phyloP scores from a whole-genome alignment of 116 monocot genomes.

The Phalaenopsis hybrid region DNA sequence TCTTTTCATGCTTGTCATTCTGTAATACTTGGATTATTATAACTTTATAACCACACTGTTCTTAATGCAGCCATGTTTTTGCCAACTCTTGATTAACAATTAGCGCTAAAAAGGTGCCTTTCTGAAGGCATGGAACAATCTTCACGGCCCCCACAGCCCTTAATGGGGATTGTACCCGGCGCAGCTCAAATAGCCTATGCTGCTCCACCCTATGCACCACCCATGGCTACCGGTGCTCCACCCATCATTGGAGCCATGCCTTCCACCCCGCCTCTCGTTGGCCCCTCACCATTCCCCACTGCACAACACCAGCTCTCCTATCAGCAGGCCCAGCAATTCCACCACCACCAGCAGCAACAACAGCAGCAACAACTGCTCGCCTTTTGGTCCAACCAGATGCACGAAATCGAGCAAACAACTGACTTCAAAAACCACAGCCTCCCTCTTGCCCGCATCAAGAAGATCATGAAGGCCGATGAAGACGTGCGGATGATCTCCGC shows the following conservation, averaged over 20 bases:
- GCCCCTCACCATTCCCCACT: neutral
- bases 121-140: conserved; percentile 19
- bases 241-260: conserved; percentile 6
- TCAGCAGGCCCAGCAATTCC: conserved; percentile 33
- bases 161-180: conserved; percentile 21
- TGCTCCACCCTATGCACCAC: conserved; percentile 23
- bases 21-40: neutral
- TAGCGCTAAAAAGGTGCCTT: neutral
- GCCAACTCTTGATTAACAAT: neutral
- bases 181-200: conserved; percentile 30
- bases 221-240: conserved; percentile 17
- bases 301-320: conserved; percentile 31
- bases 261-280: neutral
- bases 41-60: neutral
- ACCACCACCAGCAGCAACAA: conserved; percentile 25
- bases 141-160: conserved; percentile 25
- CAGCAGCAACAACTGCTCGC: conserved; percentile 48
- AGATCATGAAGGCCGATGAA: conserved; percentile 59
- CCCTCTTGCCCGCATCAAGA: conserved; percentile 52
- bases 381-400: conserved; percentile 45
- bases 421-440: conserved; percentile 57
- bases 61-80: conserved; percentile 4
- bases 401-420: conserved; percentile 34
- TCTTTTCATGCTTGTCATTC: neutral
- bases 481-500: conserved; percentile 51